Base-by-base conservation (phyloP, 1,284 basidiomycete genomes). In the Malassezia dermatis region DNA sequence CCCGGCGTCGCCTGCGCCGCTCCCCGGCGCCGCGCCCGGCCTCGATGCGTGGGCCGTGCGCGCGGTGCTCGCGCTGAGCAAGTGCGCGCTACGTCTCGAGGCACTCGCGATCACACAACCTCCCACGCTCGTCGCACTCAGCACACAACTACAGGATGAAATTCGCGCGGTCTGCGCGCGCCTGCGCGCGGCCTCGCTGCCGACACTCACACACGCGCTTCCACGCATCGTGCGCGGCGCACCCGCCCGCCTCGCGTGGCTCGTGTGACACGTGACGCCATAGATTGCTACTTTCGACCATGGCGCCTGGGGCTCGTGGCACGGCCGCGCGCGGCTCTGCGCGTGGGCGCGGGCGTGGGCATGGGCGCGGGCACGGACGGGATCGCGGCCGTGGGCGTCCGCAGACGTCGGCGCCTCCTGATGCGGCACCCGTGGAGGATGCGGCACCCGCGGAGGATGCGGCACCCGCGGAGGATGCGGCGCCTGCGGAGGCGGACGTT, bases 401-500 rank as follows among this genome's bases (percentile, higher is more conserved):
- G 26, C 24, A 23, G 3, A n/a, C 8, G 11, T 21, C 21, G 19
- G 34, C 32, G 34, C 46, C 46, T 26, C 10, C 19, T 8, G 23
- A 13, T 13, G 19, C 37, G 48, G n/a, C n/a, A n/a, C n/a, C n/a
- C n/a, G n/a, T n/a, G n/a, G n/a, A n/a, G n/a, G n/a, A n/a, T n/a
- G n/a, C n/a, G n/a, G n/a, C n/a, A n/a, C n/a, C n/a, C n/a, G n/a
- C n/a, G n/a, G n/a, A n/a, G n/a, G n/a, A n/a, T n/a, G n/a, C n/a
- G n/a, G 11, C 43, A n/a, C 17, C 32, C 10, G 43, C 44, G 28
- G 34, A 19, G 19, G 26, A 19, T 17, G 28, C 27, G 43, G 11
- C 43, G 10, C 10, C 43, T 12, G 28, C 43, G 23, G 66, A 65
- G 26, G 63, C 31, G n/a, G 74, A 75, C 31, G 75, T 85, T 4